Percentiles rank a stretch among this genome's conserved stretches.
Evolutionary conservation across 1,284 basidiomycete genomes (phyloP).

Genomic region (Rhodotorula sp.): DNA sequence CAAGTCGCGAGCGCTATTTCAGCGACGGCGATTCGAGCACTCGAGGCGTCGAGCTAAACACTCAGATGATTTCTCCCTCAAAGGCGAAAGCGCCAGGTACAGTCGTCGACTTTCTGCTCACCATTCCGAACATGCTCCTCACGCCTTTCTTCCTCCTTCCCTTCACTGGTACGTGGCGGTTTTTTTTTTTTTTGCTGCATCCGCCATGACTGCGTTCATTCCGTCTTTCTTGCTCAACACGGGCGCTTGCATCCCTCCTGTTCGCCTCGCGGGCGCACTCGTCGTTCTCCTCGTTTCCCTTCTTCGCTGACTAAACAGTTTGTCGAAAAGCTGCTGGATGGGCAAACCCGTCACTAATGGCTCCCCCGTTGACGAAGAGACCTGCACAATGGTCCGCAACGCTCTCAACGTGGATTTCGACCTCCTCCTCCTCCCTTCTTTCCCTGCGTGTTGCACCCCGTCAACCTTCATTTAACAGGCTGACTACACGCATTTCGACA

Average conservation of each 20-base stretch:
- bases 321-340: conserved; percentile 15
- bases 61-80: not conserved
- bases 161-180: not conserved
- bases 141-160: not conserved
- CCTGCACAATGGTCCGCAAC: conserved; percentile 4
- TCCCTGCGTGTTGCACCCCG: not conserved
- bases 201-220: no score
- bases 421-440: no score
- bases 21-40: not conserved
- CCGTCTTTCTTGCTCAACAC: conserved; percentile 2
- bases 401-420: not conserved
- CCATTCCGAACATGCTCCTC: not conserved
- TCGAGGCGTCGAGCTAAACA: not conserved
- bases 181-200: not conserved
- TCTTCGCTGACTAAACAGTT: not conserved
- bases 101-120: not conserved
- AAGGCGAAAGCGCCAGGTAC: no score
- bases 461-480: not conserved
- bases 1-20: no score
- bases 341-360: not conserved
- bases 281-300: not conserved
- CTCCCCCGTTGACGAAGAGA: not conserved
- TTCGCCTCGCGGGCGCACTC: conserved; percentile 1
- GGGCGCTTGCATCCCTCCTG: not conserved
- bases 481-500: conserved; percentile 17